phyloP scores from a whole-genome alignment of 192 early-diverging fungal species.

The Podila horticola region DNA sequence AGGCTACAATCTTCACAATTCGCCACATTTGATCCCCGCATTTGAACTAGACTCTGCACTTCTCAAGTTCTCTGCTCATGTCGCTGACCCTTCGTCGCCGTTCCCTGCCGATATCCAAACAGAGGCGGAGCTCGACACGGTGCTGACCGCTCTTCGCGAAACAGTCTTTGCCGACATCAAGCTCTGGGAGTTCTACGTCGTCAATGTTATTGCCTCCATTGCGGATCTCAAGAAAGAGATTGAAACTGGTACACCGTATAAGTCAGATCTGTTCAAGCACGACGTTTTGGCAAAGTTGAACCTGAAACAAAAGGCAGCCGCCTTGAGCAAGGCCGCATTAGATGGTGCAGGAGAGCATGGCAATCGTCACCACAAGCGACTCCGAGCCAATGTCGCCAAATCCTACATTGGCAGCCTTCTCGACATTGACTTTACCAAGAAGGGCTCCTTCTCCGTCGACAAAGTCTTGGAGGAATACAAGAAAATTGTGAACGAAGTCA shows the following conservation, averaged over 20 bases:
- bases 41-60: constrained; percentile 95
- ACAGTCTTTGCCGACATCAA: constrained; percentile 68
- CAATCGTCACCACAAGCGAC: constrained; percentile 63
- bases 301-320: constrained; percentile 55
- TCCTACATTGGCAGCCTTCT: constrained; percentile 58
- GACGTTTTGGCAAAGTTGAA: constrained; percentile 54
- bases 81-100: constrained; percentile 56
- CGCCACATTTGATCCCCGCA: constrained; percentile 92
- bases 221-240: constrained; percentile 57
- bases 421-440: constrained; percentile 9
- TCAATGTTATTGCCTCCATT: constrained; percentile 68
- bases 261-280: constrained; percentile 20
- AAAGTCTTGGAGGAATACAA: constrained; percentile 60
- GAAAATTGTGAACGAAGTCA: constrained; percentile 85
- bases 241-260: constrained; percentile 21
- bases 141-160: constrained; percentile 68
- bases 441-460: constrained; percentile 44
- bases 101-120: constrained; percentile 67
- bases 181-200: constrained; percentile 92
- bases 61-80: constrained; percentile 69
- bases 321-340: constrained; percentile 56
- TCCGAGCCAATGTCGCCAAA: constrained; percentile 58
- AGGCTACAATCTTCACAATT: constrained; percentile 96
- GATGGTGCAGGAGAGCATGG: constrained; percentile 51
- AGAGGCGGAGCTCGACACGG: constrained; percentile 70